Evolutionary conservation across 2,329 filamentous ascomycete species (phyloP).

Genomic region (Aspergillus quadricinctus): DNA sequence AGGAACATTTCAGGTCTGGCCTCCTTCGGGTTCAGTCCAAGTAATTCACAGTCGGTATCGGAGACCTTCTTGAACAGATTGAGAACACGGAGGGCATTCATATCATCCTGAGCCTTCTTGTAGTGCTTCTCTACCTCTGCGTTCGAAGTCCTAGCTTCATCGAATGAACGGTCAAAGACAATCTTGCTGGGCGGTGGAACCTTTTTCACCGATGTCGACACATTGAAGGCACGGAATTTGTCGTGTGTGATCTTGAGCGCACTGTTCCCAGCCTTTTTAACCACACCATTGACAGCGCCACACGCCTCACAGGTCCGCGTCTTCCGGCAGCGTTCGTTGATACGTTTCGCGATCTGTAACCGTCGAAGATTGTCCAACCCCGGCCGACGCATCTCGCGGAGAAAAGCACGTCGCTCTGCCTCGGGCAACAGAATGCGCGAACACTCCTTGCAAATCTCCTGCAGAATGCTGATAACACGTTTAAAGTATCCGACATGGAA

Average conservation of each 20-base stretch:
- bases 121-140: constrained; percentile 84
- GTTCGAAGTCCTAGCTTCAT: constrained; percentile 70
- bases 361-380: constrained; percentile 82
- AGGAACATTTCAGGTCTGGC: constrained; percentile 94
- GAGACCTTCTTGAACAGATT: constrained; percentile 89
- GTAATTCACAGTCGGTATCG: constrained; percentile 79
- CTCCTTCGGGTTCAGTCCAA: constrained; percentile 81
- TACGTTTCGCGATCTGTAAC: constrained; percentile 77
- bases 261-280: constrained; percentile 75
- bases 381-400: constrained; percentile 76
- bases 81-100: constrained; percentile 82
- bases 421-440: constrained; percentile 79
- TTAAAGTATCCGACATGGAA: constrained; percentile 97
- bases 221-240: constrained; percentile 83
- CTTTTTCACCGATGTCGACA: constrained; percentile 83
- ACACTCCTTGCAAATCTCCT: constrained; percentile 96
- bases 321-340: constrained; percentile 87
- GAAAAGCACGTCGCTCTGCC: constrained; percentile 67
- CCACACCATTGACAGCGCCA: constrained; percentile 77
- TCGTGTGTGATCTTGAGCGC: constrained; percentile 94
- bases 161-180: constrained; percentile 80
- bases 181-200: constrained; percentile 75
- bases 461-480: constrained; percentile 84
- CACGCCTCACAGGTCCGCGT: constrained; percentile 78
- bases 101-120: constrained; percentile 87